Percentiles rank a stretch among this genome's conserved stretches.
These are phyloP conservation scores for Pichia terricola DNA, from an alignment of 1,139 yeast genomes.

Conservation along the genomic window DNA sequence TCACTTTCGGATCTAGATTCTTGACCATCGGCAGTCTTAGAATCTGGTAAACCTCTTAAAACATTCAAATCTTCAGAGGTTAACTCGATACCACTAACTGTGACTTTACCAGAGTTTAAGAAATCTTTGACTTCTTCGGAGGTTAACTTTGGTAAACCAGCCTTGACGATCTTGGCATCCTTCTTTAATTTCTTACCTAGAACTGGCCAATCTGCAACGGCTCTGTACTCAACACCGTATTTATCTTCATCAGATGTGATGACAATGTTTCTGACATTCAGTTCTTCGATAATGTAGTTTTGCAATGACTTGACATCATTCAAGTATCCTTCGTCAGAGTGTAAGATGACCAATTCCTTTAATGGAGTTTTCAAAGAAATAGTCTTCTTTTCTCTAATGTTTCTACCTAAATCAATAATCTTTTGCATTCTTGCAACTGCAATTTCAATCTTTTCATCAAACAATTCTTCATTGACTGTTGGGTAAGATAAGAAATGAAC, in stretches of 20 bases:
- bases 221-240: slow-evolving; percentile 86
- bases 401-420: slow-evolving; percentile 93
- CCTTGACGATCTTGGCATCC: slow-evolving; percentile 90
- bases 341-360: slow-evolving; percentile 77
- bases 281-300: slow-evolving; percentile 76
- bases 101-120: slow-evolving; percentile 61
- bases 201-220: slow-evolving; percentile 98
- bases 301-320: slow-evolving; percentile 71
- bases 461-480: slow-evolving; percentile 68
- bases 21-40: slow-evolving; percentile 53
- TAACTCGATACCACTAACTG: slow-evolving; percentile 83
- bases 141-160: slow-evolving; percentile 73
- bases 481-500: slow-evolving; percentile 94
- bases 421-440: slow-evolving; percentile 95
- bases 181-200: slow-evolving; percentile 94
- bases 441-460: slow-evolving; percentile 67
- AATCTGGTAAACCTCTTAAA: slow-evolving; percentile 75
- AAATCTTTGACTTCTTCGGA: slow-evolving; percentile 77
- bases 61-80: slow-evolving; percentile 85
- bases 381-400: slow-evolving; percentile 89
- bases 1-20: slow-evolving; percentile 85
- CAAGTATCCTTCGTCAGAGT: slow-evolving; percentile 66
- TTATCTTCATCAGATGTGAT: slow-evolving; percentile 86
- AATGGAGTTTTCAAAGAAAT: slow-evolving; percentile 94
- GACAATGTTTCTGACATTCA: slow-evolving; percentile 80